These are phyloP conservation scores for Rhodocollybia butyracea DNA, from an alignment of 768 basidiomycete species.

Conservation along the genomic window DNA sequence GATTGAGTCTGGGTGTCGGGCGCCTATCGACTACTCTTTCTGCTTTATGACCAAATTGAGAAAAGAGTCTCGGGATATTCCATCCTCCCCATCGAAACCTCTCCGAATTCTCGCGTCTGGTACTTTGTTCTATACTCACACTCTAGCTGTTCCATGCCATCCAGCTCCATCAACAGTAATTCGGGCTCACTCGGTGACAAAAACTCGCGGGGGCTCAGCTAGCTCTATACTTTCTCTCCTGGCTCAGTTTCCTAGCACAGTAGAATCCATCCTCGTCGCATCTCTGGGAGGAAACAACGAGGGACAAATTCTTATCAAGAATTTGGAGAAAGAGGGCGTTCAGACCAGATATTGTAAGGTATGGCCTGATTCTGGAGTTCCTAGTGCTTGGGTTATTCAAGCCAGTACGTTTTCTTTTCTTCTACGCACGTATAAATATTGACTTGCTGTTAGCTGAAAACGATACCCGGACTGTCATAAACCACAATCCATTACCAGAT, in stretches of 20 bases:
- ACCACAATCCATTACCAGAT: constrained; percentile 86
- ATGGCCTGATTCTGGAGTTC: constrained; percentile 69
- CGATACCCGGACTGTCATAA: constrained; percentile 66
- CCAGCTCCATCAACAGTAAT: constrained; percentile 54
- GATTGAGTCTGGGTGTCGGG: too few species aligned
- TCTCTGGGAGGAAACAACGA: constrained; percentile 73
- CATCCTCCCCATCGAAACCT: constrained; percentile 28
- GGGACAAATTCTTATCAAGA: constrained; percentile 55
- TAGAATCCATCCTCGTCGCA: constrained; percentile 70
- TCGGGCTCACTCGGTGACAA: constrained; percentile 70
- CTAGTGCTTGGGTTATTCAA: constrained; percentile 79
- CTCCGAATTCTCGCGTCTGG: constrained; percentile 77
- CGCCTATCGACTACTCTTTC: too few species aligned
- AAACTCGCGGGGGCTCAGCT: constrained; percentile 69
- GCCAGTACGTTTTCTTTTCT: constrained; percentile 42
- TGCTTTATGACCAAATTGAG: constrained; percentile 45
- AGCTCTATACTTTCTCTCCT: constrained; percentile 66
- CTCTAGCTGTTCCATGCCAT: constrained; percentile 57
- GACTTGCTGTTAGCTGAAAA: constrained; percentile 41
- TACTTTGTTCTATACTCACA: constrained; percentile 77
- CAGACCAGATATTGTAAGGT: constrained; percentile 72
- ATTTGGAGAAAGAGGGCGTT: constrained; percentile 66
- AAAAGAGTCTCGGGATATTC: constrained; percentile 33
- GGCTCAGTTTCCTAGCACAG: constrained; percentile 58
- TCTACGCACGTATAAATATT: background rate